phyloP scores from a whole-genome alignment of 225 moss, liverwort and hornwort genomes.

The Bryum argenteum region DNA sequence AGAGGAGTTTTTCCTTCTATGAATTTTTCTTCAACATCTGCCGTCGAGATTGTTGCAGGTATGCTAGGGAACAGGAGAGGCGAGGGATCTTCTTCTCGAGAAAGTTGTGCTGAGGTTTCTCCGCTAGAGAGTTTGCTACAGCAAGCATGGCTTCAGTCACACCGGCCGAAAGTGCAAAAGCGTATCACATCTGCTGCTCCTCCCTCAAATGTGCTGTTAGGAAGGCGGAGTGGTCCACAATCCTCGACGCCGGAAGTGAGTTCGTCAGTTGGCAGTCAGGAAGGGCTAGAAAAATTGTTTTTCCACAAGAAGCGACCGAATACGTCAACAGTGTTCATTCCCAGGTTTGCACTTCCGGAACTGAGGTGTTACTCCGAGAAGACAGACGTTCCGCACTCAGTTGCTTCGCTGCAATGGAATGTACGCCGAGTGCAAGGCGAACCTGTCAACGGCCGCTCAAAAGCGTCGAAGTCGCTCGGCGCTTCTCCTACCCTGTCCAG shows the following conservation, averaged over 20 bases:
- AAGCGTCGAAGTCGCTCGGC: slow-evolving; percentile 17
- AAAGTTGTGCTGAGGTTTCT: slow-evolving; percentile 27
- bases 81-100: slow-evolving; percentile 30
- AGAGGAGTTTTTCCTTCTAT: background rate
- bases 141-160: slow-evolving; percentile 45
- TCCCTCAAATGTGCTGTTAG: slow-evolving; percentile 21
- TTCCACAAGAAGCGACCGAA: slow-evolving; percentile 45
- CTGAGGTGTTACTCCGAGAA: slow-evolving; percentile 41
- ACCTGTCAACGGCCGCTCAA: slow-evolving; percentile 15
- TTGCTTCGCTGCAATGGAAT: slow-evolving; percentile 35
- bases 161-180: slow-evolving; percentile 40
- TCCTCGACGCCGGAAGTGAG: slow-evolving; percentile 22
- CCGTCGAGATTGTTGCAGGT: slow-evolving; percentile 32
- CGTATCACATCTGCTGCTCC: slow-evolving; percentile 26
- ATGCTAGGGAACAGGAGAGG: slow-evolving; percentile 45
- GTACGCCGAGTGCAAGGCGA: slow-evolving; percentile 5
- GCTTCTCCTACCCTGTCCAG: slow-evolving; percentile 26
- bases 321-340: slow-evolving; percentile 30
- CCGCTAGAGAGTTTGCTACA: slow-evolving; percentile 48
- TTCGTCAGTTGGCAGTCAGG: slow-evolving; percentile 19
- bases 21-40: slow-evolving; percentile 3
- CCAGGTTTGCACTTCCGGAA: slow-evolving; percentile 39
- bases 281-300: slow-evolving; percentile 26
- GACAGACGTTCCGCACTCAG: slow-evolving; percentile 40
- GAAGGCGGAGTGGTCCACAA: slow-evolving; percentile 24